These are phyloP conservation scores for Mycocentrospora acerina DNA, from an alignment of 2,329 filamentous ascomycete genomes.

Conservation along the genomic window DNA sequence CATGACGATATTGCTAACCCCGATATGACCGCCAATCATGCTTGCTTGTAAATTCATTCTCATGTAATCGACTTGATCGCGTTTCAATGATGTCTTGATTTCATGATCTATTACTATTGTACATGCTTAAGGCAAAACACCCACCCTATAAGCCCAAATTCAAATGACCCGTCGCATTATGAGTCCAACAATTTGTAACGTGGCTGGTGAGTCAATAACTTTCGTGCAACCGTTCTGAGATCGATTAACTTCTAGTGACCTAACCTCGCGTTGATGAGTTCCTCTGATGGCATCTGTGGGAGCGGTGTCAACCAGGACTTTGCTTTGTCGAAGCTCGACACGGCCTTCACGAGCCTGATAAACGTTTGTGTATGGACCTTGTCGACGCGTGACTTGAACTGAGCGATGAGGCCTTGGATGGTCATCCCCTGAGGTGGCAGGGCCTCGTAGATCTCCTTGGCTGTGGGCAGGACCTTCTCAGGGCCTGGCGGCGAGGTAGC, in stretches of 20 bases:
- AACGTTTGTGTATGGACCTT: slow-evolving; percentile 41
- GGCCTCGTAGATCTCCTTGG: slow-evolving; percentile 47
- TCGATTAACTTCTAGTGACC: too few species aligned
- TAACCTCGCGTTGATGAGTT: slow-evolving; percentile 20
- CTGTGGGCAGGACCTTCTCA: slow-evolving; percentile 39
- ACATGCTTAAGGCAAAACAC: too few species aligned
- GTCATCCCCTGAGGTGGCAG: slow-evolving; percentile 49
- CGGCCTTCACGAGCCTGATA: slow-evolving; percentile 47
- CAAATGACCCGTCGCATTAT: too few species aligned
- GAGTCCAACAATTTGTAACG: too few species aligned
- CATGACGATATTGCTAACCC: slow-evolving; percentile 8
- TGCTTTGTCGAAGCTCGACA: slow-evolving; percentile 34
- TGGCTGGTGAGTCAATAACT: too few species aligned
- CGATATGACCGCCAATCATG: slow-evolving; percentile 17
- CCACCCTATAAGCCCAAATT: too few species aligned
- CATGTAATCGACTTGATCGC: too few species aligned
- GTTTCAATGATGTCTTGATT: too few species aligned
- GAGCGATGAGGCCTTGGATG: slow-evolving; percentile 43
- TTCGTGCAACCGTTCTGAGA: too few species aligned
- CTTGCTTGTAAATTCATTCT: too few species aligned
- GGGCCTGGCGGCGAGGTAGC: slow-evolving; percentile 12
- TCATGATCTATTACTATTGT: too few species aligned
- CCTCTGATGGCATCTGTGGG: slow-evolving; percentile 32
- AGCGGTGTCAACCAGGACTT: slow-evolving; percentile 33
- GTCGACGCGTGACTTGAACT: slow-evolving; percentile 46